phyloP scores from a whole-genome alignment of 2,329 filamentous ascomycete genomes.

The Penicillium nordicum region DNA sequence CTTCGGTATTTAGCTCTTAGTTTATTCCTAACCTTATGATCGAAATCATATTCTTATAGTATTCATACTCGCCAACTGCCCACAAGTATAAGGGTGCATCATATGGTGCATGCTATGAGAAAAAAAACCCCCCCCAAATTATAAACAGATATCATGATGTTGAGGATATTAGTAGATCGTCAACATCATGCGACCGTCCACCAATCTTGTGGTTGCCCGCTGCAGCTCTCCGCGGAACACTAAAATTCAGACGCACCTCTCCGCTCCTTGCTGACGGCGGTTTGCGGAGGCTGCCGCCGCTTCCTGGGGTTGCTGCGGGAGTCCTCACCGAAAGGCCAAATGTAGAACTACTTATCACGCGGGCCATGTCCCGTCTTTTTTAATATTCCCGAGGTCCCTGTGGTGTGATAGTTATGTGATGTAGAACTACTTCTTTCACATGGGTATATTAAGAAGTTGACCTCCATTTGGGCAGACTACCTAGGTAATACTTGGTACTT shows the following conservation, averaged over 20 bases:
- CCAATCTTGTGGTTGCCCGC: background rate
- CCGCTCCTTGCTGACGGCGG: background rate
- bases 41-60: background rate
- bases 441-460: background rate
- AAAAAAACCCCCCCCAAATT: background rate
- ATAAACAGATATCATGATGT: background rate
- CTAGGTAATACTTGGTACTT: too few relatives aligned
- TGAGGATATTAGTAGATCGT: background rate
- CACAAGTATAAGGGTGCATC: background rate
- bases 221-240: background rate
- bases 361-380: background rate
- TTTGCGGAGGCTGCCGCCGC: background rate
- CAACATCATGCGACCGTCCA: background rate
- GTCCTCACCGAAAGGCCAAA: slow-evolving; percentile 4
- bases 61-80: background rate
- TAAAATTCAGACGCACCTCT: background rate
- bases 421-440: background rate
- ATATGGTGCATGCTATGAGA: background rate
- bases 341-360: background rate
- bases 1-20: background rate
- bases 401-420: background rate
- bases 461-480: background rate
- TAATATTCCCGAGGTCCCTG: background rate
- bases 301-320: background rate
- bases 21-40: background rate